These are phyloP conservation scores for Xanthoconium stramineum DNA, from an alignment of 768 basidiomycete species.

Conservation along the genomic window DNA sequence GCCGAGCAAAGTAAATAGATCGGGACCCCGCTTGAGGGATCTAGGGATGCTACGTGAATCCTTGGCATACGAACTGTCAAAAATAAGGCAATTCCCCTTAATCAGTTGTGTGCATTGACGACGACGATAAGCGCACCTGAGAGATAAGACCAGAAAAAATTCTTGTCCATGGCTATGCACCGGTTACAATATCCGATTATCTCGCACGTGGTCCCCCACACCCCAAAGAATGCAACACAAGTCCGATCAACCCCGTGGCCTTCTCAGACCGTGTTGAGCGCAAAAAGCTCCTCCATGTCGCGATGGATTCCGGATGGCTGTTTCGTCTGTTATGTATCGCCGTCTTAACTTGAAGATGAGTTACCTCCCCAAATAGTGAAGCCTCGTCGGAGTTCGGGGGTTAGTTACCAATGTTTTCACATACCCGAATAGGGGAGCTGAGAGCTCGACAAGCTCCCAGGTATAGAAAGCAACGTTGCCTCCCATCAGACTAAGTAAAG, in stretches of 20 bases:
- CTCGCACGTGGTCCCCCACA: neutral
- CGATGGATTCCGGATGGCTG: too few species aligned
- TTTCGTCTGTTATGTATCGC: too few species aligned
- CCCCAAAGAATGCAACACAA: neutral
- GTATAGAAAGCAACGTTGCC: too few species aligned
- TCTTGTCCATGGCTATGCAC: neutral
- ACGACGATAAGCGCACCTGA: neutral
- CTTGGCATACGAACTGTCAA: neutral
- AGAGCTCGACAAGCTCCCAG: too few species aligned
- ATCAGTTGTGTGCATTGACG: too few species aligned
- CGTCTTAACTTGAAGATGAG: too few species aligned
- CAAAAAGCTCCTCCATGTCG: neutral
- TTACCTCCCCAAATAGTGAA: too few species aligned
- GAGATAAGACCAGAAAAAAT: neutral
- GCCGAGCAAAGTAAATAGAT: neutral
- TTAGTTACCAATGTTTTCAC: too few species aligned
- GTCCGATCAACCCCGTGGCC: too few species aligned
- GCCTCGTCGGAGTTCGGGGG: too few species aligned
- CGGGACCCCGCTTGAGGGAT: neutral
- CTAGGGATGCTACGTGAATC: neutral
- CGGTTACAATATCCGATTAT: neutral
- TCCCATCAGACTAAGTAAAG: too few species aligned
- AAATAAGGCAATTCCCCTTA: constrained; percentile 39
- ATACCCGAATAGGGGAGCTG: too few species aligned
- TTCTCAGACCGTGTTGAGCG: neutral